Evolutionary conservation across 2,329 filamentous ascomycete species (phyloP).

Genomic region (Talaromyces sp.): DNA sequence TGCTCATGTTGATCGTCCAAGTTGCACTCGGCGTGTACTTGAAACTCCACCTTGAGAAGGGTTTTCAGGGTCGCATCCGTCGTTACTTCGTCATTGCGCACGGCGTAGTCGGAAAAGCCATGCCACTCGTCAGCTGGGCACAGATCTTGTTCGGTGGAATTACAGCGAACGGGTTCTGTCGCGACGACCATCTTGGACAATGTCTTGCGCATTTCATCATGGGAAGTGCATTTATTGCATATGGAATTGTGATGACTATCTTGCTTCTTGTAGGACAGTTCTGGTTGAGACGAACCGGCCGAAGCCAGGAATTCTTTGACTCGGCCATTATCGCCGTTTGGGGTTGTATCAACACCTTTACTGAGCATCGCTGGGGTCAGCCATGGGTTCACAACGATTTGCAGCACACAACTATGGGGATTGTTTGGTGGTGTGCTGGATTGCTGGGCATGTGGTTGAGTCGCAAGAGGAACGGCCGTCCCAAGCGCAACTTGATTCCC

Average conservation of each 20-base stretch:
- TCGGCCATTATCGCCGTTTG: constrained; percentile 85
- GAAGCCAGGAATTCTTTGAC: constrained; percentile 96
- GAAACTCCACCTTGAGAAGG: constrained; percentile 81
- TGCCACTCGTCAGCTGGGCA: constrained; percentile 83
- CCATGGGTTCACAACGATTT: constrained; percentile 90
- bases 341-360: constrained; percentile 98
- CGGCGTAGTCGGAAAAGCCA: constrained; percentile 76
- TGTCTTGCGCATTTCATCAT: constrained; percentile 98
- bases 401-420: constrained; percentile 99
- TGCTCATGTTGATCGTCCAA: constrained; percentile 74
- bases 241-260: constrained; percentile 83
- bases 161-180: constrained; percentile 86
- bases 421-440: constrained; percentile 96
- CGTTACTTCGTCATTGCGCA: constrained; percentile 69
- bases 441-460: constrained; percentile 90
- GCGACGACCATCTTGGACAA: constrained; percentile 84
- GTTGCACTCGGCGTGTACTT: constrained; percentile 80
- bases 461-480: constrained; percentile 73
- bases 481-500: constrained; percentile 89
- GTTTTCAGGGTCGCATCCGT: constrained; percentile 75
- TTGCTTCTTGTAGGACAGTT: constrained; percentile 82
- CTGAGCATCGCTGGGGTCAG: constrained; percentile 89
- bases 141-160: constrained; percentile 98
- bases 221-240: constrained; percentile 93
- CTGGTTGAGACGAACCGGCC: constrained; percentile 77